Evolutionary conservation across 2,329 filamentous ascomycete genomes (phyloP).

Genomic region (Trichophyton verrucosum): DNA sequence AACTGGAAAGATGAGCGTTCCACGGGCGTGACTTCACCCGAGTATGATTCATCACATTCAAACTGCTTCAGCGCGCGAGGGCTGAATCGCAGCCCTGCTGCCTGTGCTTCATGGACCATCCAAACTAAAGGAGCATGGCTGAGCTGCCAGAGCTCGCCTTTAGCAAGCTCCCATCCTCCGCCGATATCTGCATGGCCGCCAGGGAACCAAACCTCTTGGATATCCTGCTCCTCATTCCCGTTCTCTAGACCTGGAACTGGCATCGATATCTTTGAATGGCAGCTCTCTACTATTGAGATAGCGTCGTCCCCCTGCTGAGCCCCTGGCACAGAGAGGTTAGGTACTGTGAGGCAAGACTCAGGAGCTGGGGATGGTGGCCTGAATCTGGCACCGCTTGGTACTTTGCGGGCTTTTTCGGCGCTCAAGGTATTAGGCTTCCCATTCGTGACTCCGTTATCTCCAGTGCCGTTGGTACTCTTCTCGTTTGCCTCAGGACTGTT

Average conservation of each 20-base stretch:
- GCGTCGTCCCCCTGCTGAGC: neutral
- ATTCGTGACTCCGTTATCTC: neutral
- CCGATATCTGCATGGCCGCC: conserved; percentile 45
- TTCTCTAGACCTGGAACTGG: neutral
- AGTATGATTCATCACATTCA: conserved; percentile 45
- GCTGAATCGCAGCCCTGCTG: conserved; percentile 60
- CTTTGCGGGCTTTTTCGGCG: neutral
- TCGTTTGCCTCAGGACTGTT: neutral
- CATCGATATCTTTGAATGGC: neutral
- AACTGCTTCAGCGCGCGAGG: conserved; percentile 53
- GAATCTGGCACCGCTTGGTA: neutral
- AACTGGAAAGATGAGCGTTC: conserved; percentile 11
- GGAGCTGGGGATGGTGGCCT: conserved; percentile 1
- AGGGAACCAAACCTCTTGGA: conserved; percentile 45
- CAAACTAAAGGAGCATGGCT: conserved; percentile 42
- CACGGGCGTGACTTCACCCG: conserved; percentile 26
- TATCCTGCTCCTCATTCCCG: conserved; percentile 27
- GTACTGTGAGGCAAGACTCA: neutral
- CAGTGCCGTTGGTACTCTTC: neutral
- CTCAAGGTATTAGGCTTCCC: neutral
- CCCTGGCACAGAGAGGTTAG: neutral
- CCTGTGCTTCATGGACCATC: conserved; percentile 44
- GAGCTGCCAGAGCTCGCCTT: conserved; percentile 23
- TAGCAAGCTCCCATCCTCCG: conserved; percentile 38
- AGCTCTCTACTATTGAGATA: conserved; percentile 4